These are phyloP conservation scores for Penicillium arizonense DNA, from an alignment of 495 filamentous ascomycete species.

Conservation along the genomic window DNA sequence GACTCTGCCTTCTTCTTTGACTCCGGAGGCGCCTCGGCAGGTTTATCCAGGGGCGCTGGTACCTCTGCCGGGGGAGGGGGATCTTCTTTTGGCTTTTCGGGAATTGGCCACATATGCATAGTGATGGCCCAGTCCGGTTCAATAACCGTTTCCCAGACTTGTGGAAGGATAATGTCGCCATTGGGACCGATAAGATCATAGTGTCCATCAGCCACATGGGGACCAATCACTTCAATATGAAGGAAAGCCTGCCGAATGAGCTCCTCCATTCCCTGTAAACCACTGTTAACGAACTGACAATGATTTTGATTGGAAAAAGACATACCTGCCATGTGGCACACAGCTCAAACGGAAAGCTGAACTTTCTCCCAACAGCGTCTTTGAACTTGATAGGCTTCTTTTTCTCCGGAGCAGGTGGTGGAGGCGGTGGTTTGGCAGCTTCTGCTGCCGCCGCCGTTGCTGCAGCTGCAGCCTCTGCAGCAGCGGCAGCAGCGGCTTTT, in stretches of 20 bases:
- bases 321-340: slow-evolving; percentile 79
- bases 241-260: slow-evolving; percentile 86
- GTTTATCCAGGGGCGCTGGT: slow-evolving; percentile 22
- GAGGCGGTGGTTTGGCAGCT: slow-evolving; percentile 24
- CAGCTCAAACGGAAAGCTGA: slow-evolving; percentile 78
- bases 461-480: slow-evolving; percentile 3
- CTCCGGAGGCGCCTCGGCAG: slow-evolving; percentile 16
- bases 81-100: slow-evolving; percentile 51
- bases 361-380: slow-evolving; percentile 82
- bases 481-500: slow-evolving; percentile 19
- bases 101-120: slow-evolving; percentile 98
- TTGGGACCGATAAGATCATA: slow-evolving; percentile 84
- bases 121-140: slow-evolving; percentile 87
- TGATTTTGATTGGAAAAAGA: not conserved
- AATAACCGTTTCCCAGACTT: slow-evolving; percentile 82
- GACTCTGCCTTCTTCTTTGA: slow-evolving; percentile 37
- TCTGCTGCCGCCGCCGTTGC: slow-evolving; percentile 13
- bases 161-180: slow-evolving; percentile 83
- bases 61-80: slow-evolving; percentile 34
- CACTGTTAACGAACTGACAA: slow-evolving; percentile 9
- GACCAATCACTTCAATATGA: slow-evolving; percentile 78
- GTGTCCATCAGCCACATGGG: slow-evolving; percentile 79
- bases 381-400: slow-evolving; percentile 77
- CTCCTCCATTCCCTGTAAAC: slow-evolving; percentile 72
- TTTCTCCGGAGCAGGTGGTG: slow-evolving; percentile 44